Evolutionary conservation across 2,329 filamentous ascomycete genomes (phyloP), one percentile per base, ranked within the genome.

Genomic region (Venturia pyrina): DNA sequence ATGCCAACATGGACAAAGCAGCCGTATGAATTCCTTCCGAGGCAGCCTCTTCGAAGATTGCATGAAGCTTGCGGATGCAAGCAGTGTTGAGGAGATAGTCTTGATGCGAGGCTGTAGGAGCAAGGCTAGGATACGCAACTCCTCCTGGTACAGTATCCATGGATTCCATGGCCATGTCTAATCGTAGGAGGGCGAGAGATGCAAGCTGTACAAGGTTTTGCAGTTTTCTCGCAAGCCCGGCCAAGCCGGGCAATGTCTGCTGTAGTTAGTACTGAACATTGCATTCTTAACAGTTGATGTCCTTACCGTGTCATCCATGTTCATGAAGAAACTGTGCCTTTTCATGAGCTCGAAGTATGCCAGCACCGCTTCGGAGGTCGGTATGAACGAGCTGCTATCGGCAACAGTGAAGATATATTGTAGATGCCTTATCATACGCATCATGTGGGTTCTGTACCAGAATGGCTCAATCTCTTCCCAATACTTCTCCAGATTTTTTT

Each of bases 281-380:
- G 15, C n/a, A 8, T 37, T 7, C 24, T 37, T 53, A 53, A 32
- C 28, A 37, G 8, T 10, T 5, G 24, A n/a, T 8, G 17, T 19
- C 28, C 32, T 59, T 59, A 59, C 53, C 53, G 19, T 34, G 32
- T 59, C 53, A 37, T 37, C 53, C 1, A 59, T 10, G 7, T 37
- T 19, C 66, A 88, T 84, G 69, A 97, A 83, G 72, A 96, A 96
- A 63, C 77, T 79, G 71, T 85, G 87, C 17, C 84, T 80, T 53
- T 83, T 80, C 81, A 93, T 87, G 62, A 93, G 78, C n/a, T 82
- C 78, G 70, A 93, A 91, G 91, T 91, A 96, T 69, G 84, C 81
- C 48, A 85, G 78, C 21, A 92, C 80, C 7, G 87, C 75, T 17
- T 82, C 78, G 21, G 84, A 81, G 19, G 85, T 79, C 15, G 86